Percentiles rank a stretch among this genome's conserved stretches.
These are phyloP conservation scores for Penicillium cinerascens DNA, from an alignment of 495 filamentous ascomycete species.

Conservation along the genomic window DNA sequence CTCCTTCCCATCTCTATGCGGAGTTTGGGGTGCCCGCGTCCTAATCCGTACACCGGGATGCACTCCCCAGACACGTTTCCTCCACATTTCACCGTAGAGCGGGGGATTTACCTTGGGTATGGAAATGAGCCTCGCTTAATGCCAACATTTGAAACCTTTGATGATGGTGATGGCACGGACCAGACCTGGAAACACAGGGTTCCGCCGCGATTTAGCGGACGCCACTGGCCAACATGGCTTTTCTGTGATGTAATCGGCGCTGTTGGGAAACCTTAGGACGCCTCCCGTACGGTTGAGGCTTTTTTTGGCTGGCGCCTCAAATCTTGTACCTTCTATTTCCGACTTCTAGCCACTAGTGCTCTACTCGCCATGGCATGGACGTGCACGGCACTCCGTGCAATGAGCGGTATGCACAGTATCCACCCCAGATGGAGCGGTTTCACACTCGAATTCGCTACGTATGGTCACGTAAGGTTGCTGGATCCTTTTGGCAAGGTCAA, in stretches of 20 bases:
- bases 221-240: not conserved
- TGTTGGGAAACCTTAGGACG: not conserved
- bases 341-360: not conserved
- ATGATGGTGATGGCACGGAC: conserved; percentile 2
- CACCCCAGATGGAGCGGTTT: not conserved
- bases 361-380: not conserved
- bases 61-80: conserved; percentile 12
- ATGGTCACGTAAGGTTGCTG: not conserved
- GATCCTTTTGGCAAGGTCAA: too few relatives aligned
- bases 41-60: conserved; percentile 14
- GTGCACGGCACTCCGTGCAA: conserved; percentile 1
- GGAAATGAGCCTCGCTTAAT: not conserved
- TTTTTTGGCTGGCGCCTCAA: conserved; percentile 2
- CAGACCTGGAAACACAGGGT: not conserved
- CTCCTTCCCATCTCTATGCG: conserved; percentile 6
- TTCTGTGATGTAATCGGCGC: conserved; percentile 7
- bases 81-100: conserved; percentile 2
- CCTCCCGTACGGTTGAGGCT: conserved; percentile 9
- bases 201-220: conserved; percentile 5
- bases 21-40: conserved; percentile 4
- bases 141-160: not conserved
- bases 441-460: not conserved
- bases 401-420: not conserved
- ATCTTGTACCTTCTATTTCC: not conserved
- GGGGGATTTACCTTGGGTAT: conserved; percentile 1